Conservation (phyloP, 2,329 filamentous ascomycete species). For the Trichoderma sp. region DNA sequence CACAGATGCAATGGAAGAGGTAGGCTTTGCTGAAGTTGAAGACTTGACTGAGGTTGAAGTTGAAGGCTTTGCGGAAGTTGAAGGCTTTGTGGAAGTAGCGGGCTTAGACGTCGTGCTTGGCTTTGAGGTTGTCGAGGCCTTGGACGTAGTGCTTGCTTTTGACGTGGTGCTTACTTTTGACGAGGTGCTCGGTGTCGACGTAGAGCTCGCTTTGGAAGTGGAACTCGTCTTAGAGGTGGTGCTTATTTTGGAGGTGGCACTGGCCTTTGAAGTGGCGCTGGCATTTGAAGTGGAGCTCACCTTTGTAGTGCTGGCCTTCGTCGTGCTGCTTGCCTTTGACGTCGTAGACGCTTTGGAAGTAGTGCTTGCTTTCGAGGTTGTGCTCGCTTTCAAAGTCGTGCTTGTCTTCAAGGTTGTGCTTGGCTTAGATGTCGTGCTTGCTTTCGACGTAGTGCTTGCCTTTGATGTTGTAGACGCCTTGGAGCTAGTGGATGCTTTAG, state of each 20-base stretch:
- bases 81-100: conserved; percentile 22
- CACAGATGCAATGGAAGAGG: conserved; percentile 12
- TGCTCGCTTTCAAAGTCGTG: not conserved
- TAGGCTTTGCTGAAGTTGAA: conserved; percentile 21
- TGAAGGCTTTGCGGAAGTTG: not conserved
- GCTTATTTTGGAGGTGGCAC: not conserved
- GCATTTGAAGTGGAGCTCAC: conserved; percentile 1
- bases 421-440: not conserved
- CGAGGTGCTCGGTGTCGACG: not conserved
- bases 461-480: not conserved
- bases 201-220: conserved; percentile 19
- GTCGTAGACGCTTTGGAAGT: not conserved
- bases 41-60: conserved; percentile 15
- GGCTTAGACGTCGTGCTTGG: not conserved
- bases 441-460: not conserved
- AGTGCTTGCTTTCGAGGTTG: not conserved
- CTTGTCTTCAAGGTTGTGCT: not conserved
- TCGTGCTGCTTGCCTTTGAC: not conserved
- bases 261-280: conserved; percentile 1
- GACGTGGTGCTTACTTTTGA: conserved; percentile 4
- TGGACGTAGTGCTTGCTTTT: conserved; percentile 1
- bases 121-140: conserved; percentile 11
- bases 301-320: conserved; percentile 1
- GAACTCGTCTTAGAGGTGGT: conserved; percentile 5
- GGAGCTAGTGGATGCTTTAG: not conserved